Percentiles rank a stretch among this genome's conserved stretches.
Evolutionary conservation across 345 rosid species (phyloP).

Genomic region (Brassica cretica): DNA sequence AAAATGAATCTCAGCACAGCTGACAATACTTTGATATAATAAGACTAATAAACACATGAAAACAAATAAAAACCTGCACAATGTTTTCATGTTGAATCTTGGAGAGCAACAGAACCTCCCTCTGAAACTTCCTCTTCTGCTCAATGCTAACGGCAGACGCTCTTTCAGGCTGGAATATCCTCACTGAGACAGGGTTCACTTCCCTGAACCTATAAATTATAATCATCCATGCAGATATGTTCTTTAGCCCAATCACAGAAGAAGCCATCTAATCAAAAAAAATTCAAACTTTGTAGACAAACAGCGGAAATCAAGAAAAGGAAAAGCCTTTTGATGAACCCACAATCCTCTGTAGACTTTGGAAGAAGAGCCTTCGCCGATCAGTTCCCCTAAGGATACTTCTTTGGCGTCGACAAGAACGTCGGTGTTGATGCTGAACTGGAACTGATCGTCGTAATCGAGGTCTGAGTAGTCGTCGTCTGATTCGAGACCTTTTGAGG

Average conservation of each 20-base stretch:
- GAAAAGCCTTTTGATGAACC: not conserved
- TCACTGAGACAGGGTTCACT: conserved; percentile 54
- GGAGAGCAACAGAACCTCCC: conserved; percentile 66
- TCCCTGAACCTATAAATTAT: conserved; percentile 30
- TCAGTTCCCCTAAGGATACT: conserved; percentile 16
- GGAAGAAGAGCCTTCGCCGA: conserved; percentile 35
- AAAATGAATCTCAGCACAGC: conserved; percentile 2
- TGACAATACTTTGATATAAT: not conserved
- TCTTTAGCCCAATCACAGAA: not conserved
- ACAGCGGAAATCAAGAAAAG: conserved; percentile 12
- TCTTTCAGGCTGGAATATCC: conserved; percentile 51
- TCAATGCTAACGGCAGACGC: conserved; percentile 41
- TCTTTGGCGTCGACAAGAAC: conserved; percentile 25
- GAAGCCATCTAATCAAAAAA: not conserved
- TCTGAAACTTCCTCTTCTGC: conserved; percentile 54
- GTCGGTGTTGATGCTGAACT: conserved; percentile 16
- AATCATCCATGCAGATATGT: conserved; percentile 1
- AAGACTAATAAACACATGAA: not conserved
- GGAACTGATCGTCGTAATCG: conserved; percentile 30
- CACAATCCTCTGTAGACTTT: conserved; percentile 35
- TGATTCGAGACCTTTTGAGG: conserved; percentile 19
- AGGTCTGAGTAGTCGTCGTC: conserved; percentile 8
- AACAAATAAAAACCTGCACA: conserved; percentile 48
- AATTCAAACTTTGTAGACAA: not conserved
- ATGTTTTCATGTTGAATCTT: conserved; percentile 56